These are phyloP conservation scores for Gossypium sturtianum DNA, from an alignment of 345 rosid species.

Conservation along the genomic window DNA sequence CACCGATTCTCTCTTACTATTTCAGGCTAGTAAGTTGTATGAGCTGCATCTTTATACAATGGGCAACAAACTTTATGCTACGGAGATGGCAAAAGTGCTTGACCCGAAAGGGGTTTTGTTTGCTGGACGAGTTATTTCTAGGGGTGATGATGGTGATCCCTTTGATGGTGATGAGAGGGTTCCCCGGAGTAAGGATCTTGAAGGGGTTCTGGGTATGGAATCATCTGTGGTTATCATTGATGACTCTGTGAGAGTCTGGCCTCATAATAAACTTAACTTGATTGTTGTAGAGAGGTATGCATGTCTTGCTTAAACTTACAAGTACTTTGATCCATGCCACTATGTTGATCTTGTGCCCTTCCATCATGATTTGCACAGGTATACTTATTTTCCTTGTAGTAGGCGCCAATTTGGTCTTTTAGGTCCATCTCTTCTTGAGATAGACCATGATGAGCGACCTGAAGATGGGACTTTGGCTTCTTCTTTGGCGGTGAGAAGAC, in stretches of 20 bases:
- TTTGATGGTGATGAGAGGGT: constrained; percentile 81
- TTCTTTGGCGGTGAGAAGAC: constrained; percentile 71
- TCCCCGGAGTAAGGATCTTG: constrained; percentile 95
- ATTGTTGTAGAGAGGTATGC: constrained; percentile 90
- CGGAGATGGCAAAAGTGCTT: constrained; percentile 99
- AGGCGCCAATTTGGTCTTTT: constrained; percentile 95
- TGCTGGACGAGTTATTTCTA: constrained; percentile 91
- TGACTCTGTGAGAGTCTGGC: constrained; percentile 98
- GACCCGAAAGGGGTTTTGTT: constrained; percentile 84
- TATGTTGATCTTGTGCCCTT: background rate
- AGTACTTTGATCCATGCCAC: constrained; percentile 4
- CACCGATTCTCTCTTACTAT: constrained; percentile 10
- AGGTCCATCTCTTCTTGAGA: constrained; percentile 98
- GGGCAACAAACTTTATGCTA: constrained; percentile 98
- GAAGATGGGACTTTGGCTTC: constrained; percentile 97
- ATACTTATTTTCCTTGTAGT: constrained; percentile 92
- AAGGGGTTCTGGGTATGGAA: constrained; percentile 98
- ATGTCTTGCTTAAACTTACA: background rate
- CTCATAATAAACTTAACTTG: constrained; percentile 81
- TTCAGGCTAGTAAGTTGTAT: constrained; percentile 81
- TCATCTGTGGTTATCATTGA: constrained; percentile 92
- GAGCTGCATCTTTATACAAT: constrained; percentile 97
- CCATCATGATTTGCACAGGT: constrained; percentile 45
- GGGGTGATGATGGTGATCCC: constrained; percentile 91
- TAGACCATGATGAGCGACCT: constrained; percentile 92